A percentile compares a stretch with the other conserved stretches of the same genome.
These are phyloP conservation scores for Aphanomyces cochlioides DNA, from an alignment of 352 stramenopile species.

Conservation along the genomic window DNA sequence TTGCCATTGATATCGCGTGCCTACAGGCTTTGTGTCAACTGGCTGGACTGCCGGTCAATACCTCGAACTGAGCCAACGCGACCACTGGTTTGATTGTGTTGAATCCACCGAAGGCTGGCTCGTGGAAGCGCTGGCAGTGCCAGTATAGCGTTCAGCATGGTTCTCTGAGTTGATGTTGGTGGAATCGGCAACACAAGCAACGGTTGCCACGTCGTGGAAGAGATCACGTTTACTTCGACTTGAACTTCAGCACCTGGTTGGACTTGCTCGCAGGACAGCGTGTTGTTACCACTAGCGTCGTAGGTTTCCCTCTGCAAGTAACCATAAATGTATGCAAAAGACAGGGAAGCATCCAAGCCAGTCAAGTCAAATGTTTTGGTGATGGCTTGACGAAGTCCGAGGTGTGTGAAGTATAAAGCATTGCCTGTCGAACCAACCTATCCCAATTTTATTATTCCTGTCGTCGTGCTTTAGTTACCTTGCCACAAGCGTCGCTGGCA, in stretches of 20 bases:
- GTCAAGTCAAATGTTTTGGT: conserved; percentile 45
- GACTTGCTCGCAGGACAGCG: conserved; percentile 50
- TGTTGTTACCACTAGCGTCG: conserved; percentile 49
- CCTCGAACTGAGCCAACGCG: conserved; percentile 41
- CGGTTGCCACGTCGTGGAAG: conserved; percentile 46
- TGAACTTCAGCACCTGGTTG: conserved; percentile 50
- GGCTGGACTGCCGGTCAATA: conserved; percentile 33
- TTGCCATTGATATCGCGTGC: conserved; percentile 50
- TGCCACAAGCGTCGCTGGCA: conserved; percentile 48
- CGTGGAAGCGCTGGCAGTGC: conserved; percentile 35
- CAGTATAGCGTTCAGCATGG: conserved; percentile 28
- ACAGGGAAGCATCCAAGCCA: conserved; percentile 57
- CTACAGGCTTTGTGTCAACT: not conserved
- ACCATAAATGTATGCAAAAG: conserved; percentile 66
- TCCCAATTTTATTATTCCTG: not conserved
- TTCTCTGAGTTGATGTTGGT: not conserved
- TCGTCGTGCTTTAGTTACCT: conserved; percentile 28
- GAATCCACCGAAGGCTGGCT: conserved; percentile 54
- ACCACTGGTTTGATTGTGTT: conserved; percentile 68
- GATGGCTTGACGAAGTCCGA: conserved; percentile 48
- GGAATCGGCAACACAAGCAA: conserved; percentile 41
- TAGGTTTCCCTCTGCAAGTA: conserved; percentile 44
- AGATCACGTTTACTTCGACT: conserved; percentile 39
- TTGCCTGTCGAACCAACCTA: conserved; percentile 29
- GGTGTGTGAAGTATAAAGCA: conserved; percentile 60